phyloP scores from a whole-genome alignment of 495 filamentous ascomycete genomes.

The Pseudoneurospora amorphoporcata region DNA sequence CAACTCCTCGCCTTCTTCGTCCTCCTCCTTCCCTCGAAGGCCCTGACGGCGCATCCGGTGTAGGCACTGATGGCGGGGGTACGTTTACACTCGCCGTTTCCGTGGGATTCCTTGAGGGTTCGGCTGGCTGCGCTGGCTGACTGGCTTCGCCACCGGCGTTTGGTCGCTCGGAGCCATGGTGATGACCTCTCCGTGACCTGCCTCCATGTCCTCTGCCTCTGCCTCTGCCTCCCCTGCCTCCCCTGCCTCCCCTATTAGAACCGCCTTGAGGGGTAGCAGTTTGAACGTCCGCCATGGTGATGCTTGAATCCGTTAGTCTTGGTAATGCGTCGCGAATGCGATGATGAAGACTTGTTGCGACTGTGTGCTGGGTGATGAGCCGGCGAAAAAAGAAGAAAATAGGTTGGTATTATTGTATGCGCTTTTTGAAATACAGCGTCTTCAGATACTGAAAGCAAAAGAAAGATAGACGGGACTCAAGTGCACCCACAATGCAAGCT shows the following conservation, averaged over 20 bases:
- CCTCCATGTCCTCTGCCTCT: conserved; percentile 4
- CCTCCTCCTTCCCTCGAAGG: conserved; percentile 9
- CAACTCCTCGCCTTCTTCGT: conserved; percentile 26
- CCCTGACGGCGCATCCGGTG: background rate
- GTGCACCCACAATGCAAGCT: background rate
- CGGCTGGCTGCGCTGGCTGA: background rate
- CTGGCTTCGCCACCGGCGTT: background rate
- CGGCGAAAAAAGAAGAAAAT: background rate
- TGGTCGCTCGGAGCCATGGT: background rate
- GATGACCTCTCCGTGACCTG: conserved; percentile 3
- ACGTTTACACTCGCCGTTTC: background rate
- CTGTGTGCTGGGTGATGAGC: background rate
- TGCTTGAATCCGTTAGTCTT: background rate
- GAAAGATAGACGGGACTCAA: background rate
- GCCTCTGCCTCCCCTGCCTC: conserved; percentile 6
- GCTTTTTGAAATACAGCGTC: conserved; percentile 49
- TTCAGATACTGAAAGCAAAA: conserved; percentile 18
- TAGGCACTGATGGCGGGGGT: background rate
- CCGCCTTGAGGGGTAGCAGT: conserved; percentile 3
- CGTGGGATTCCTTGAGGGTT: background rate
- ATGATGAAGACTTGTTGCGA: background rate
- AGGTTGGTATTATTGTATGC: conserved; percentile 15
- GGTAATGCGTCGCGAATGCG: background rate
- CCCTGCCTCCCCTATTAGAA: conserved; percentile 17
- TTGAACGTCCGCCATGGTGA: conserved; percentile 12